phyloP scores from a whole-genome alignment of 345 rosid species.

The Dipteronia sinensis region DNA sequence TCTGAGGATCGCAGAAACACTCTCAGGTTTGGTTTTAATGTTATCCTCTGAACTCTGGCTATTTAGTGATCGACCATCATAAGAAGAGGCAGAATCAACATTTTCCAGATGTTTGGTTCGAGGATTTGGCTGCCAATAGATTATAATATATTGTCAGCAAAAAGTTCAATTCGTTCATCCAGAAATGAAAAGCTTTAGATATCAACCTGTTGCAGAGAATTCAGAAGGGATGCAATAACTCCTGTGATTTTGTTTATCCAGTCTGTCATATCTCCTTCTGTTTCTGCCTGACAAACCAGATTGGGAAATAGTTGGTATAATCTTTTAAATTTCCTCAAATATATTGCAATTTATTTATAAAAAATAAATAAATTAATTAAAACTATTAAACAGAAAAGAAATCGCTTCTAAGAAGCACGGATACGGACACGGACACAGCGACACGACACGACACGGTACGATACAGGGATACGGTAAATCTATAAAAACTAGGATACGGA shows the following conservation, averaged over 20 bases:
- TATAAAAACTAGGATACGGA: too few relatives aligned
- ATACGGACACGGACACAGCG: too few relatives aligned
- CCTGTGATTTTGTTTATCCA: slow-evolving; percentile 81
- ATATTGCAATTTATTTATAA: slow-evolving; percentile 7
- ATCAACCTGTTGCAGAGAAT: slow-evolving; percentile 69
- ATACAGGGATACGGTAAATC: too few relatives aligned
- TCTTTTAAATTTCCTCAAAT: not conserved
- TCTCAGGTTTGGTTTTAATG: slow-evolving; percentile 35
- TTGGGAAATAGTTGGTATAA: slow-evolving; percentile 7
- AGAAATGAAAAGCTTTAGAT: not conserved
- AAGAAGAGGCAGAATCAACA: slow-evolving; percentile 30
- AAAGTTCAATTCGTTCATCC: not conserved
- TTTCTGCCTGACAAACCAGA: slow-evolving; percentile 68
- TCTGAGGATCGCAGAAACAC: slow-evolving; percentile 51
- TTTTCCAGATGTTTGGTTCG: slow-evolving; percentile 36
- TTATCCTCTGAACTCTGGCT: slow-evolving; percentile 30
- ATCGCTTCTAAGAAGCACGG: not conserved
- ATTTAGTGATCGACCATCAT: slow-evolving; percentile 33
- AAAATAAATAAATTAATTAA: not conserved
- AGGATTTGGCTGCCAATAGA: slow-evolving; percentile 49
- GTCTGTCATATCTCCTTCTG: slow-evolving; percentile 78
- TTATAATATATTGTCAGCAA: slow-evolving; percentile 20
- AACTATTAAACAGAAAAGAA: not conserved
- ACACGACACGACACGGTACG: too few relatives aligned
- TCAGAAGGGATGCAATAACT: slow-evolving; percentile 71